Evolutionary conservation across 208 protist species (phyloP).

Genomic region (Tritrichomonas musculus): DNA sequence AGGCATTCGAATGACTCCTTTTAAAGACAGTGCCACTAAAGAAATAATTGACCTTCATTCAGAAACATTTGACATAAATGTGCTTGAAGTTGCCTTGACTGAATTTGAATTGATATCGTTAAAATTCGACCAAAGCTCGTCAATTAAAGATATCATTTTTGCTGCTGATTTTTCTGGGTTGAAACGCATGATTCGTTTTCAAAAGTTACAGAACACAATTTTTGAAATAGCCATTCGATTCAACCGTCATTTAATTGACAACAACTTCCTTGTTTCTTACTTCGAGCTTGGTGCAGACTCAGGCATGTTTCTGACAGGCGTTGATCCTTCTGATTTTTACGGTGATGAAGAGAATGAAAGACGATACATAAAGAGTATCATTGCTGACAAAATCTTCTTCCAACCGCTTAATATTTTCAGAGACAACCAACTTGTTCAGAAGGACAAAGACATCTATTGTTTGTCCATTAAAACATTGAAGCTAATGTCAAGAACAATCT

Average conservation of each 20-base stretch:
- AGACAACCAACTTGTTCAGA: neutral
- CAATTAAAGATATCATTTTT: conserved; percentile 6
- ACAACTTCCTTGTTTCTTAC: neutral
- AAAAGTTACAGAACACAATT: neutral
- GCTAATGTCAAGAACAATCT: neutral
- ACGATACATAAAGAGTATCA: neutral
- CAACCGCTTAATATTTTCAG: neutral
- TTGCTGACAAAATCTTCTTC: neutral
- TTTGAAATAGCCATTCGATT: neutral
- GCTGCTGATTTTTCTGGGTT: neutral
- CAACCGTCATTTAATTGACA: neutral
- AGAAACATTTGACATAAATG: neutral
- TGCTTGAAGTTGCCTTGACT: neutral
- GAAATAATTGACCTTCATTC: neutral
- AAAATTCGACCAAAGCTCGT: neutral
- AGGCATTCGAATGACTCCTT: neutral
- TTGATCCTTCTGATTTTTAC: neutral
- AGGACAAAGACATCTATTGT: neutral
- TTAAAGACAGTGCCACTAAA: neutral
- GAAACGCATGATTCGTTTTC: neutral
- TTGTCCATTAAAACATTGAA: neutral
- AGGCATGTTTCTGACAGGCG: neutral
- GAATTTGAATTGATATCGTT: neutral
- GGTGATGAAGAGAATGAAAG: neutral
- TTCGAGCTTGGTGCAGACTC: neutral